Percentiles rank a stretch among this genome's conserved stretches.
These are phyloP conservation scores for Starmera quercuum DNA, from an alignment of 805 yeast genomes.

Conservation along the genomic window DNA sequence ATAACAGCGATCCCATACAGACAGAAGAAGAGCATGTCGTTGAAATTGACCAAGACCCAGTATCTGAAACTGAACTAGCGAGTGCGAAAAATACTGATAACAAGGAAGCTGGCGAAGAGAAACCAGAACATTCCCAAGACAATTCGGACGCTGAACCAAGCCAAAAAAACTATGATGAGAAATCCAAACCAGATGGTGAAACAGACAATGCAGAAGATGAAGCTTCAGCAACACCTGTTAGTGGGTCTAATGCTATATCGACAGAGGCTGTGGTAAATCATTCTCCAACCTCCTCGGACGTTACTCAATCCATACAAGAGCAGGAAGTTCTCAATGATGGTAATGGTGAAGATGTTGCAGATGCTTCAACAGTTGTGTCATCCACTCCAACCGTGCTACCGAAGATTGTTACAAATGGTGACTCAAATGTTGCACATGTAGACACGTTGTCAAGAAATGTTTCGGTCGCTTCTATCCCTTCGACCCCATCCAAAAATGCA, in stretches of 20 bases:
- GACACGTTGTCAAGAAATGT: conserved; percentile 1
- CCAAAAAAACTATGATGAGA: too few relatives aligned
- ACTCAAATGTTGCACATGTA: conserved; percentile 10
- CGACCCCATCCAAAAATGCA: conserved; percentile 15
- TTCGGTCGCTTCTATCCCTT: conserved; percentile 7
- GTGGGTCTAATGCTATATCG: too few relatives aligned
- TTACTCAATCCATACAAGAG: too few relatives aligned
- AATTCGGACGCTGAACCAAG: too few relatives aligned
- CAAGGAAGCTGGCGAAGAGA: neutral
- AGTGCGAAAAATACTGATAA: neutral
- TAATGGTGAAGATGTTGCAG: conserved; percentile 9
- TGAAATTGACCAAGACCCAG: neutral
- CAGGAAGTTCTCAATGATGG: too few relatives aligned
- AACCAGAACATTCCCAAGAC: neutral
- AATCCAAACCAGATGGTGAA: too few relatives aligned
- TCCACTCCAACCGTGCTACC: conserved; percentile 14
- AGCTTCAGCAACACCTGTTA: too few relatives aligned
- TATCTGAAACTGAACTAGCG: neutral
- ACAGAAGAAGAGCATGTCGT: too few relatives aligned
- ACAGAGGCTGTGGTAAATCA: too few relatives aligned
- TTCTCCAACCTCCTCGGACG: too few relatives aligned
- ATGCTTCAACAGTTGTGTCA: conserved; percentile 1
- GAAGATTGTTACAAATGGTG: conserved; percentile 7
- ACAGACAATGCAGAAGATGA: too few relatives aligned
- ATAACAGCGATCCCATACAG: too few relatives aligned